Evolutionary conservation across 1,284 basidiomycete genomes (phyloP), one percentile per base, ranked within the genome.

Genomic region (Ceratobasidium sp.): DNA sequence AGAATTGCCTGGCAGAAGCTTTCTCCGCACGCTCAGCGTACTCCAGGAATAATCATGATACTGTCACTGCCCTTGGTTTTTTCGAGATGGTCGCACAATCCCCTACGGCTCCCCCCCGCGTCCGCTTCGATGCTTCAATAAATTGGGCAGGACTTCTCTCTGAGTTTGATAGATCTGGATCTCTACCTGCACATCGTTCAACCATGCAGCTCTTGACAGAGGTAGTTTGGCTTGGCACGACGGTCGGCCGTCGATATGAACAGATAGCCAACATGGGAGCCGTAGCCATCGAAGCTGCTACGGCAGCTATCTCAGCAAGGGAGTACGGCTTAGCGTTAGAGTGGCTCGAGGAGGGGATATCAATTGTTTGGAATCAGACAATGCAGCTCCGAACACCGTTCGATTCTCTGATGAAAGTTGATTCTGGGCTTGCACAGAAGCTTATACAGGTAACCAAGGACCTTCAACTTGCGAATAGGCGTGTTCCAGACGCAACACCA

Each of bases 351-450:
- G 22, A 78, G 67, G 80, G 81, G 15, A 76, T 81, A 22, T 78
- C 78, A 31, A 74, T 82, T 11, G 77, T 82, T 29, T 83, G 82
- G 82, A 74, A 73, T 9, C 81, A 83, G 71, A 24, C 22, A 6
- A 4, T 51, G 15, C 48, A 51, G 6, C 17, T 51, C 22, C 48
- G 48, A 19, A 51, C 48, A 24, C 48, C 48, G 4, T 19, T 51
- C 19, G 48, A 51, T 17, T 5, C 17, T n/a, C 27, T 56, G 15
- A 7, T 7, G 19, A 15, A 3, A 17, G 15, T 15, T 6, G 54
- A 56, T 17, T 15, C 54, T 8, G 15, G 4, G 5, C 54, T 56
- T 56, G 54, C 54, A 5, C 14, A 56, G 14, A 15, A 31, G 22
- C 54, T 56, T 15, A 3, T 7, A 7, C 24, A 56, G 15, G 27